Conservation (phyloP, 1,139 yeast genomes). For the Kluyveromyces sp. region DNA sequence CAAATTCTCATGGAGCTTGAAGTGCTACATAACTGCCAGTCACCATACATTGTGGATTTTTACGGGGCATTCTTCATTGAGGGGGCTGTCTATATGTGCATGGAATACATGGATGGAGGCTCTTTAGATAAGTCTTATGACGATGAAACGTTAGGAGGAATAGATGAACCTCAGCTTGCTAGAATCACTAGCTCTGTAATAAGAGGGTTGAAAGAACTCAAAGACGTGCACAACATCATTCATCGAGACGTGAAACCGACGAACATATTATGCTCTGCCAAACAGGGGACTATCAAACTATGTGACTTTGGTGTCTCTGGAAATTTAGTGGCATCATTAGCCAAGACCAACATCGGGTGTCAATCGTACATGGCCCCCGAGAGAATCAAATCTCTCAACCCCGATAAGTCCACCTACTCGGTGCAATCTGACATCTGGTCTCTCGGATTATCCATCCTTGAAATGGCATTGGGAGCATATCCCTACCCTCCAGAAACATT, state of each 20-base stretch:
- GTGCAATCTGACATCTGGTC: constrained; percentile 98
- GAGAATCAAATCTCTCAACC: constrained; percentile 61
- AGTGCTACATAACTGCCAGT: constrained; percentile 80
- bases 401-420: constrained; percentile 75
- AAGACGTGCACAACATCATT: constrained; percentile 83
- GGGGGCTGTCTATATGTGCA: constrained; percentile 97
- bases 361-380: constrained; percentile 99
- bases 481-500: constrained; percentile 96
- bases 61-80: constrained; percentile 96
- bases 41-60: constrained; percentile 88
- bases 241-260: constrained; percentile 98
- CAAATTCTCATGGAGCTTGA: constrained; percentile 96
- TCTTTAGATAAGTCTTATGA: constrained; percentile 82
- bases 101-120: constrained; percentile 98
- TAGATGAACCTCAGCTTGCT: constrained; percentile 75
- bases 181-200: constrained; percentile 77
- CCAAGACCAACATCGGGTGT: constrained; percentile 95
- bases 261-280: constrained; percentile 70
- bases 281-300: constrained; percentile 77
- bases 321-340: constrained; percentile 88
- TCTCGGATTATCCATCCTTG: constrained; percentile 79
- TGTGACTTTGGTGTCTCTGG: constrained; percentile 98
- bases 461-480: constrained; percentile 82
- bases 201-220: constrained; percentile 73
- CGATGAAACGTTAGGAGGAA: constrained; percentile 48